Evolutionary conservation across 1,284 basidiomycete species (phyloP).

Genomic region (Kalmanozyma brasiliensis): DNA sequence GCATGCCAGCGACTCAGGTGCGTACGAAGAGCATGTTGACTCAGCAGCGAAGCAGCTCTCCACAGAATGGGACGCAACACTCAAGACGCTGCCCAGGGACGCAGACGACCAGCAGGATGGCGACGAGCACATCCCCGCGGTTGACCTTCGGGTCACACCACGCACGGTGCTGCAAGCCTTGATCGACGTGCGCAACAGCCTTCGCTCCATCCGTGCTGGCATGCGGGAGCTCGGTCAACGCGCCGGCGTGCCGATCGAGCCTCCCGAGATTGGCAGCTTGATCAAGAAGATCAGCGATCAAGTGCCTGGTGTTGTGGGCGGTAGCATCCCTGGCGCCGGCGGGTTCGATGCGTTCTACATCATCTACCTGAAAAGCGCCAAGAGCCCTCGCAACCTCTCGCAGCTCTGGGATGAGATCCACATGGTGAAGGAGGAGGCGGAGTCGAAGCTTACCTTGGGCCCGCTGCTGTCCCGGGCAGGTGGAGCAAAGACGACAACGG

Average conservation of each 20-base stretch:
- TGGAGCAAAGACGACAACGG: slow-evolving; percentile 20
- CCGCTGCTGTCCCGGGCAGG: slow-evolving; percentile 41
- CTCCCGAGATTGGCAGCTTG: slow-evolving; percentile 85
- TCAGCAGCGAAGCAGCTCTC: slow-evolving; percentile 59
- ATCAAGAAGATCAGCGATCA: slow-evolving; percentile 79
- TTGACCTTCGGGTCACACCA: slow-evolving; percentile 20
- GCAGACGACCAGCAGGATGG: slow-evolving; percentile 7
- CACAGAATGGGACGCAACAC: slow-evolving; percentile 38
- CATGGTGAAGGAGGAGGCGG: slow-evolving; percentile 32
- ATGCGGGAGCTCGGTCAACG: slow-evolving; percentile 89
- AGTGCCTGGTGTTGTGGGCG: slow-evolving; percentile 86
- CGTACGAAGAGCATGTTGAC: slow-evolving; percentile 60
- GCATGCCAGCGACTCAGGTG: slow-evolving; percentile 43
- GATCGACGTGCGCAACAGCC: slow-evolving; percentile 58
- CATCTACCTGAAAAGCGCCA: slow-evolving; percentile 69
- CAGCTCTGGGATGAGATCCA: slow-evolving; percentile 47
- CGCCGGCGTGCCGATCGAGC: slow-evolving; percentile 89
- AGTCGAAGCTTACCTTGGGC: slow-evolving; percentile 31
- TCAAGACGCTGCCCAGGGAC: slow-evolving; percentile 24
- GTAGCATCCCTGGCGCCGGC: slow-evolving; percentile 96
- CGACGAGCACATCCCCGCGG: slow-evolving; percentile 1
- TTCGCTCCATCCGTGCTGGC: slow-evolving; percentile 78
- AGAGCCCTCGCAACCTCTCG: slow-evolving; percentile 19
- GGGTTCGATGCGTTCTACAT: slow-evolving; percentile 98
- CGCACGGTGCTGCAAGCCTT: slow-evolving; percentile 37